Evolutionary conservation across 148 eudicot genomes (phyloP), one percentile per base, ranked within the genome.

Genomic region (Nyssa sinensis): DNA sequence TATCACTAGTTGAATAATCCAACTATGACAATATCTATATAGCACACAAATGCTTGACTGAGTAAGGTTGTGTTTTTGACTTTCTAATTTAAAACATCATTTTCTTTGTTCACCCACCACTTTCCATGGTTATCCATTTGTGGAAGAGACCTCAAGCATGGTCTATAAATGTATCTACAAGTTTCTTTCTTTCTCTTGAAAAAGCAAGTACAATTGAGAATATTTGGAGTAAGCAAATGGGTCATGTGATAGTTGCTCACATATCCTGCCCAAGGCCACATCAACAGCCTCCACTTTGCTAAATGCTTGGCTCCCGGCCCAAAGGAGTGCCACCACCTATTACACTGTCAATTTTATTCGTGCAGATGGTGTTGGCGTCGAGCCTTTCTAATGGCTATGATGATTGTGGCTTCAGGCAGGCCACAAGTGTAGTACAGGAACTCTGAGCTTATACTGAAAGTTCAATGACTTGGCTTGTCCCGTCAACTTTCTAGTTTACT

Each of bases 361-460:
- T 29, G 14, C 27, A 3, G 33, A n/a, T 44, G n/a, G 24, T 11
- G 28, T 70, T 14, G 44, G 7, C 63, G 19, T 49, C 17, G 64
- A 70, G 17, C 73, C 73, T 34, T 10, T 57, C 51, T 11, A 32
- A 51, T 16, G 49, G 64, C 47, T 70, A 25, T 23, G 64, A 70
- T 19, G n/a, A 70, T 1, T n/a, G 31, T 2, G 64, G 73, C 24
- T 70, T 32, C 29, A 53, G 31, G 12, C 14, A 23, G 0, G 73
- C 64, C n/a, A 63, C 64, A 14, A 57, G 35, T 21, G 30, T 33
- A 32, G 44, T 32, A 31, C 47, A 30, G 55, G 29, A 53, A 31
- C 73, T 69, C 62, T 32, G 10, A 69, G 16, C 62, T 69, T 29
- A 31, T 31, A 19, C 61, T 49, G 27, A 69, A n/a, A 69, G 32